Evolutionary conservation across 108 stramenopile species (phyloP).

Genomic region (Skeletonema potamos): DNA sequence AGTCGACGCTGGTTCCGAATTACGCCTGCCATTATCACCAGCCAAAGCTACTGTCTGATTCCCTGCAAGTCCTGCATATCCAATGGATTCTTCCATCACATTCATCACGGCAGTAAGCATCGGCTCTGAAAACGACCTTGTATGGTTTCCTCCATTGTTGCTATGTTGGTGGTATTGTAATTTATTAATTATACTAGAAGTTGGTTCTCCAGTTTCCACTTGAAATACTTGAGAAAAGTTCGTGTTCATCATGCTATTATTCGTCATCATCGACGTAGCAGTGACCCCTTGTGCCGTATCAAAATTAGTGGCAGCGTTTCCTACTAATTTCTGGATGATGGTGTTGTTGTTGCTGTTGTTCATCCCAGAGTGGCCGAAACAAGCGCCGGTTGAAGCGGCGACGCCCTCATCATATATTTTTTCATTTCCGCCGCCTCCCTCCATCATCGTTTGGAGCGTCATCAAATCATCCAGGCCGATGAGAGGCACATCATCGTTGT

Average conservation of each 20-base stretch:
- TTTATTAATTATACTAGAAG: not conserved
- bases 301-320: not conserved
- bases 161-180: not conserved
- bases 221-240: not conserved
- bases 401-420: not conserved
- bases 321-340: too few relatives aligned
- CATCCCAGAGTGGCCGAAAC: not conserved
- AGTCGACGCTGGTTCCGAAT: not conserved
- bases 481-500: not conserved
- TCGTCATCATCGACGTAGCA: not conserved
- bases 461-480: not conserved
- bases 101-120: not conserved
- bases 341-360: not conserved
- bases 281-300: not conserved
- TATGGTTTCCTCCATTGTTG: not conserved
- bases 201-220: not conserved
- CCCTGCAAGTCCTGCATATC: not conserved
- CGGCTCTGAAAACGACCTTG: not conserved
- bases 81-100: not conserved
- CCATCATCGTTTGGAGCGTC: not conserved
- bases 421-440: not conserved
- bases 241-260: too few relatives aligned
- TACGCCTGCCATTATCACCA: not conserved
- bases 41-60: not conserved
- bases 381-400: not conserved